These are phyloP conservation scores for Rutstroemia sp. DNA, from an alignment of 2,329 filamentous ascomycete genomes.

Conservation along the genomic window DNA sequence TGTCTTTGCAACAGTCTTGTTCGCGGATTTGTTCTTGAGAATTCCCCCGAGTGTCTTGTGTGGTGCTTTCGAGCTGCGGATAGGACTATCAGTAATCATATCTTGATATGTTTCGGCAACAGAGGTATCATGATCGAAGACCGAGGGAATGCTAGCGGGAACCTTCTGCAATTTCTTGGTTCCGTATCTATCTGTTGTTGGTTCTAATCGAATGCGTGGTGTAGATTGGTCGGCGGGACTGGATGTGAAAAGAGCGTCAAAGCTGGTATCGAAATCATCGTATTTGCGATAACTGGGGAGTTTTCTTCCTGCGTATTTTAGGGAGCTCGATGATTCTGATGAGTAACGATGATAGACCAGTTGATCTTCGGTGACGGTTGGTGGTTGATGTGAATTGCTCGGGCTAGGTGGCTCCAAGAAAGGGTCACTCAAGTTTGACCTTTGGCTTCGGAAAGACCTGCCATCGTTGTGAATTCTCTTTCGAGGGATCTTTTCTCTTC, in stretches of 20 bases:
- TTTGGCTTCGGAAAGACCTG: neutral
- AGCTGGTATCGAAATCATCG: conserved; percentile 11
- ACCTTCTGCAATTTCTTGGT: conserved; percentile 14
- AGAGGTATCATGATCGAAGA: conserved; percentile 13
- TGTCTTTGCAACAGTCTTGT: neutral
- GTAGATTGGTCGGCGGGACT: conserved; percentile 26
- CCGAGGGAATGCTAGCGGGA: conserved; percentile 14
- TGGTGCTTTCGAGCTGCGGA: neutral
- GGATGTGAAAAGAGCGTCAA: conserved; percentile 20
- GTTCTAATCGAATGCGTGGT: conserved; percentile 20
- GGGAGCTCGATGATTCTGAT: neutral
- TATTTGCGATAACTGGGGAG: neutral
- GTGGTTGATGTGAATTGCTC: neutral
- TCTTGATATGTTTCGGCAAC: neutral
- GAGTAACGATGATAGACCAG: neutral
- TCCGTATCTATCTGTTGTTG: conserved; percentile 15
- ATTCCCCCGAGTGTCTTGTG: neutral
- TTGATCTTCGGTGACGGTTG: neutral
- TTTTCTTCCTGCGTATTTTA: neutral
- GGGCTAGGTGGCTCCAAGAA: neutral
- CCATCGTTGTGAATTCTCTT: neutral
- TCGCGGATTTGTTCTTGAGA: neutral
- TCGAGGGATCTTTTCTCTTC: neutral
- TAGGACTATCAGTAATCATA: conserved; percentile 1
- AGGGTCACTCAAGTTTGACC: neutral